Evolutionary conservation across 331 rosid genomes (phyloP).

Genomic region (Erythrophleum ivorense): DNA sequence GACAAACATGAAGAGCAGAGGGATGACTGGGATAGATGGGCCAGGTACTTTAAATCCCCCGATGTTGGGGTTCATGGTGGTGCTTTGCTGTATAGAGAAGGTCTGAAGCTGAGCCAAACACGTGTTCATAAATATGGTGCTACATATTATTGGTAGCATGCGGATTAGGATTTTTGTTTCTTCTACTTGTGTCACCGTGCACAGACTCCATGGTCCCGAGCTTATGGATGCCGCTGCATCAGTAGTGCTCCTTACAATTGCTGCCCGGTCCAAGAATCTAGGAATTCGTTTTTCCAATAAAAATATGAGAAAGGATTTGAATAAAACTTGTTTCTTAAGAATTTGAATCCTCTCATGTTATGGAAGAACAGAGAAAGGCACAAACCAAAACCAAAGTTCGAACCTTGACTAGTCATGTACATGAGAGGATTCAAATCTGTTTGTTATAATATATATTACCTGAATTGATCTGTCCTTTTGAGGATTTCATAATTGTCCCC

Average conservation of each 20-base stretch:
- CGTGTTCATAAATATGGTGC: conserved; percentile 82
- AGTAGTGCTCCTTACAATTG: conserved; percentile 44
- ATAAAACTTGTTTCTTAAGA: not conserved
- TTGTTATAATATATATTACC: conserved; percentile 42
- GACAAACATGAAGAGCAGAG: conserved; percentile 60
- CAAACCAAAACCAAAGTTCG: too few species aligned
- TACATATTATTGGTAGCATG: conserved; percentile 81
- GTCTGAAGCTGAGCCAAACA: conserved; percentile 92
- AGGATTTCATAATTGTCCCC: conserved; percentile 56
- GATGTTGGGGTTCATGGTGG: conserved; percentile 64
- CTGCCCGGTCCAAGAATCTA: conserved; percentile 81
- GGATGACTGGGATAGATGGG: conserved; percentile 75
- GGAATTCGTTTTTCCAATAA: conserved; percentile 9
- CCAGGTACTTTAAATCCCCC: conserved; percentile 66
- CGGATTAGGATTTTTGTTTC: conserved; percentile 83
- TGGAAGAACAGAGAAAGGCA: not conserved
- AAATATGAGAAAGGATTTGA: conserved; percentile 15
- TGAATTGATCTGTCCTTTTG: conserved; percentile 75
- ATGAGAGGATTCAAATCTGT: not conserved
- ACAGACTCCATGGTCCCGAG: conserved; percentile 62
- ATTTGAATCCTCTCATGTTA: not conserved
- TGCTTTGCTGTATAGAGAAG: conserved; percentile 73
- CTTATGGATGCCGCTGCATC: conserved; percentile 26
- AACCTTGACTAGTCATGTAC: not conserved
- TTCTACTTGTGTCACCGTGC: conserved; percentile 92